These are phyloP conservation scores for Phylloporus rhodoxanthus DNA, from an alignment of 768 basidiomycete genomes.

Conservation along the genomic window DNA sequence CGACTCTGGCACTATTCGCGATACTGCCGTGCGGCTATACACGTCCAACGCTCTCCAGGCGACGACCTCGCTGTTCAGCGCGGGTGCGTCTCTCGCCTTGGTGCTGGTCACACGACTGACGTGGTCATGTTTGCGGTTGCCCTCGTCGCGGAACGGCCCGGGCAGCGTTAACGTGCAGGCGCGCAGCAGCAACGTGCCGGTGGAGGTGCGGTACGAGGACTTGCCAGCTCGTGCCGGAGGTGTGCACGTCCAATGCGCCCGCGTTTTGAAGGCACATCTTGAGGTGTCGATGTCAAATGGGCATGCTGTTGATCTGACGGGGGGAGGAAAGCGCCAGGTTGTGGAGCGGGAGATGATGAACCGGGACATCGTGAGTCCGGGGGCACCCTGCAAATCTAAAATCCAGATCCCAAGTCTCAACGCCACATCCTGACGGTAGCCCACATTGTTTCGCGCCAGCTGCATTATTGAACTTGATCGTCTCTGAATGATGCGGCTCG, in stretches of 20 bases:
- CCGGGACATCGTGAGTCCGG: constrained; percentile 3
- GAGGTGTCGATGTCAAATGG: constrained; percentile 25
- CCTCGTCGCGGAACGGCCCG: constrained; percentile 26
- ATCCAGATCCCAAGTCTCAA: no score
- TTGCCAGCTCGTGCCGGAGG: constrained; percentile 26
- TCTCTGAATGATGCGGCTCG: no score
- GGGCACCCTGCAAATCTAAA: background rate
- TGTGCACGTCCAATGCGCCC: constrained; percentile 29
- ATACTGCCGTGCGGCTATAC: no score
- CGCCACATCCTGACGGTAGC: no score
- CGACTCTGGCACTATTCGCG: no score
- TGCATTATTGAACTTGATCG: no score
- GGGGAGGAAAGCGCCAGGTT: constrained; percentile 27
- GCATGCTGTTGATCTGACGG: constrained; percentile 25
- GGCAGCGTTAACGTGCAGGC: constrained; percentile 31
- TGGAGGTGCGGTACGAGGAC: constrained; percentile 24
- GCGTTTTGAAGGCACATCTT: constrained; percentile 39
- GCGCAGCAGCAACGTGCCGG: constrained; percentile 30
- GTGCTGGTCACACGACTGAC: background rate
- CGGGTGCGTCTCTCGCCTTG: background rate
- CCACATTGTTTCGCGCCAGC: no score
- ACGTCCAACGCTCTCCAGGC: no score
- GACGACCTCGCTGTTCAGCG: no score
- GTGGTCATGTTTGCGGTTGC: constrained; percentile 13
- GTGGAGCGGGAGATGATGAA: constrained; percentile 8